Evolutionary conservation across 495 filamentous ascomycete species (phyloP).

Genomic region (Recurvomyces mirabilis): DNA sequence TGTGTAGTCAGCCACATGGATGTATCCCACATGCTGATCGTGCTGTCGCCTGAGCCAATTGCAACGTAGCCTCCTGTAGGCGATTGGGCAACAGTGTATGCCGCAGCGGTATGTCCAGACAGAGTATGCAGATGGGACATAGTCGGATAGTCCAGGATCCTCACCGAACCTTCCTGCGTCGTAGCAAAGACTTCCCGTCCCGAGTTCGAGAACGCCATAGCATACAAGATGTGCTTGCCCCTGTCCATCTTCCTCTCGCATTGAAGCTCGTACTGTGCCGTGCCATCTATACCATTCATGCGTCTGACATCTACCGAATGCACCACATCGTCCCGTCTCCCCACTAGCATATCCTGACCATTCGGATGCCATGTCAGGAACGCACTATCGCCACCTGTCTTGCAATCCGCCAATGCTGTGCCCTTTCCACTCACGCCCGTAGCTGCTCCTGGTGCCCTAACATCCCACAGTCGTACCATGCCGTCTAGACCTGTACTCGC

Average conservation of each 20-base stretch:
- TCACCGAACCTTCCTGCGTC: constrained; percentile 69
- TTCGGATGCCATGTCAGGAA: constrained; percentile 61
- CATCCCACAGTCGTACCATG: constrained; percentile 86
- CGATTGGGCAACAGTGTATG: constrained; percentile 57
- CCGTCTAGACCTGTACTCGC: constrained; percentile 79
- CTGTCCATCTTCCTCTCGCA: neutral
- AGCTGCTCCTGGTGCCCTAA: constrained; percentile 68
- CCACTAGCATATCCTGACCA: constrained; percentile 68
- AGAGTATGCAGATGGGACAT: constrained; percentile 46
- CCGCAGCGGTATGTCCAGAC: constrained; percentile 74
- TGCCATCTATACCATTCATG: neutral
- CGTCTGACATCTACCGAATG: constrained; percentile 12
- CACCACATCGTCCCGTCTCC: constrained; percentile 55
- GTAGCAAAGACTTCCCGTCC: constrained; percentile 67
- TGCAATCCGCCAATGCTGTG: constrained; percentile 50
- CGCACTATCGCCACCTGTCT: constrained; percentile 2
- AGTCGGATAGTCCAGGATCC: constrained; percentile 64
- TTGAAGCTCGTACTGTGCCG: constrained; percentile 1
- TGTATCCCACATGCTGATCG: constrained; percentile 87
- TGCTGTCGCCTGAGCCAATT: constrained; percentile 76
- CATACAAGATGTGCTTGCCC: constrained; percentile 5
- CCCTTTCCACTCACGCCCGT: constrained; percentile 66
- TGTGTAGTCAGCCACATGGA: constrained; percentile 80
- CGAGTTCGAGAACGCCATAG: constrained; percentile 60
- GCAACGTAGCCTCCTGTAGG: constrained; percentile 73